phyloP scores from a whole-genome alignment of 768 basidiomycete species.

The Boletus barrowsii region DNA sequence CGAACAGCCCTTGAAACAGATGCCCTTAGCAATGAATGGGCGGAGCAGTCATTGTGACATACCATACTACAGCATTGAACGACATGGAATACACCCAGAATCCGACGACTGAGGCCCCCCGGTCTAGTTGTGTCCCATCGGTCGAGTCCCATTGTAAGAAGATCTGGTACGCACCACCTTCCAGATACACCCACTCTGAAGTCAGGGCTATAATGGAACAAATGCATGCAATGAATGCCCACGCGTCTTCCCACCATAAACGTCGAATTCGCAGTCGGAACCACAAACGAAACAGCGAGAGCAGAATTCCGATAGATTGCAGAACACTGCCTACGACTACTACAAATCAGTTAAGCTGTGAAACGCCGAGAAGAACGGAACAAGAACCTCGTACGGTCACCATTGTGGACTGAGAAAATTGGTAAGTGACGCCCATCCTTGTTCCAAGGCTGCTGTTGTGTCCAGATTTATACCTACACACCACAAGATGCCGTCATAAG shows the following conservation, averaged over 20 bases:
- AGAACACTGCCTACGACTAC: too few species aligned
- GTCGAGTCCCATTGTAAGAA: not conserved
- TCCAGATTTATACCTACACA: slow-evolving; percentile 5
- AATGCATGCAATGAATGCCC: slow-evolving; percentile 8
- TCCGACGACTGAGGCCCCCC: slow-evolving; percentile 4
- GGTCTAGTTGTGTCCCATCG: not conserved
- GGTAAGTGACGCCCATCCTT: slow-evolving; percentile 7
- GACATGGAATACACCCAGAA: slow-evolving; percentile 11
- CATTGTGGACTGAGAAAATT: slow-evolving; percentile 11
- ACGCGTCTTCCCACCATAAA: slow-evolving; percentile 25
- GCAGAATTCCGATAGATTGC: slow-evolving; percentile 6
- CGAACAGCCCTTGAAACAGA: slow-evolving; percentile 18
- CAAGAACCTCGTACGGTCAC: slow-evolving; percentile 9
- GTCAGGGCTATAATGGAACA: slow-evolving; percentile 4
- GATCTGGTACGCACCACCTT: slow-evolving; percentile 14
- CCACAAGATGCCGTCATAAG: not conserved
- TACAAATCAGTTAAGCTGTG: not conserved
- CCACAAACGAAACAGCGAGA: slow-evolving; percentile 17
- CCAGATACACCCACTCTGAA: slow-evolving; percentile 12
- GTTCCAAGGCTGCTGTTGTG: not conserved
- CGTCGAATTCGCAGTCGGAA: slow-evolving; percentile 14
- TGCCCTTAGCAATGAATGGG: not conserved
- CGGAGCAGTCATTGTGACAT: not conserved
- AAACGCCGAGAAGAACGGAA: not conserved
- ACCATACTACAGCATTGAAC: slow-evolving; percentile 16